Base-by-base conservation (phyloP, 176 grass and related monocot species). In the Lolium multiflorum region DNA sequence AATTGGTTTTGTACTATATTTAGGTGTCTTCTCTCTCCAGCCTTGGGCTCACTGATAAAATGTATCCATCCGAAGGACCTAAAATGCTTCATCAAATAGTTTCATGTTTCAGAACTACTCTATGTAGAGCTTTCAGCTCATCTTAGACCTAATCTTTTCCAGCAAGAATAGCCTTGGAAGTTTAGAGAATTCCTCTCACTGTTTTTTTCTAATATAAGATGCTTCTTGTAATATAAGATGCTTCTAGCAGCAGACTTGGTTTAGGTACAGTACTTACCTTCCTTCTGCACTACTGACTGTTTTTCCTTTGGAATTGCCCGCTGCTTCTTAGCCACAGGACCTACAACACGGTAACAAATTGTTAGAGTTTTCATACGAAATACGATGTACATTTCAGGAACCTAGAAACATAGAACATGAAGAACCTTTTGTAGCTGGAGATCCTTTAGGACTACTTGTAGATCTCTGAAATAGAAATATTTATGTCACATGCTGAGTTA, bases 371-470 rank as follows among this genome's bases (percentile, higher is more conserved):
- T 22, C 37, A 74, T 35, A 61, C 0, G 0, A 21, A 52, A 71
- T 82, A 61, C 16, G 18, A 26, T 9, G 7, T 5, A 71, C 9
- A 0, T 24, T 1, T 18, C 57, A 66, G 86, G 82, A 87, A 51
- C 28, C 56, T 70, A 43, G 38, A 54, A 74, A 83, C 3, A 14
- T 47, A 25, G 35, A 49, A 70, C 41, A 49, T 11, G 55, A 69
- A 56, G 21, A 88, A 90, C 93, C 90, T 95, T 90, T 90, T 54
- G 85, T 24, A 89, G 86, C 83, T 78, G 90, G 85, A 86, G 93
- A 91, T 61, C 74, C 71, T 84, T 89, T 89, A 11, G 62, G 39
- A 22, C 81, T 86, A 49, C 80, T 83, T 86, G 78, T 79, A 55
- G 80, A 81, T 75, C 59, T 90, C 93, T 92, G 90, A 64, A 94